Evolutionary conservation across 192 early-diverging fungal species (phyloP), one percentile per base, ranked within the genome.

Genomic region (Podila horticola): DNA sequence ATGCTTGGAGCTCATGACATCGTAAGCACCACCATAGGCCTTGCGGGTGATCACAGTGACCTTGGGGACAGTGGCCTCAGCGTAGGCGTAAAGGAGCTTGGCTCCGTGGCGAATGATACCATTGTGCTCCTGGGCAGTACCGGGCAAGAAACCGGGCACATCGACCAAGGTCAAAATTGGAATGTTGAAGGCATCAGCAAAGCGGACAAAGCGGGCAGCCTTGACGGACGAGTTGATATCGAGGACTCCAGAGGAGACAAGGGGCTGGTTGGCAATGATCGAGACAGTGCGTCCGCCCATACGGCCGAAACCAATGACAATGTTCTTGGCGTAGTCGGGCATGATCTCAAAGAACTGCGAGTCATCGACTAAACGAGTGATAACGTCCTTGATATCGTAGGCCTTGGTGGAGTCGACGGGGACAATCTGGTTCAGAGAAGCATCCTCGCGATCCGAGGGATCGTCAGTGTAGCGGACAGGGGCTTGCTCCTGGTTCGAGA

Each of bases 1-100:
- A 90, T 99, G 97, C 87, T 99, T 99, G 11, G 95, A 96, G 68
- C 88, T 89, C 97, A 99, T 99, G 22, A 99, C 97, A 85, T 96
- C 95, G 82, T 99, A 97, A 9, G 97, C 97, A 50, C 97, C 97
- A 64, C 97, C 97, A 72, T 99, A 99, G 8, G 97, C 97, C 84
- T 99, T 99, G 26, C 97, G 86, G 24, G 94, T 96, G 61, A 97
- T 98, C 26, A 99, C 86, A 9, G 96, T 97, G 34, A 99, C 90
- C 84, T 99, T 99, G 51, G 97, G 97, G 17, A 97, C 95, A 9
- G 97, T 99, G 8, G 97, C 83, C 84, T 99, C 97, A 36, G 95
- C 94, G 72, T 96, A 99, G 49, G 97, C 97, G 71, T 97, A 98
- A 30, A 99, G 84, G 9, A 99, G 87, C 85, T 99, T 99, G 49